phyloP scores from a whole-genome alignment of 129 eudicot genomes.

The Dittrichia graveolens region DNA sequence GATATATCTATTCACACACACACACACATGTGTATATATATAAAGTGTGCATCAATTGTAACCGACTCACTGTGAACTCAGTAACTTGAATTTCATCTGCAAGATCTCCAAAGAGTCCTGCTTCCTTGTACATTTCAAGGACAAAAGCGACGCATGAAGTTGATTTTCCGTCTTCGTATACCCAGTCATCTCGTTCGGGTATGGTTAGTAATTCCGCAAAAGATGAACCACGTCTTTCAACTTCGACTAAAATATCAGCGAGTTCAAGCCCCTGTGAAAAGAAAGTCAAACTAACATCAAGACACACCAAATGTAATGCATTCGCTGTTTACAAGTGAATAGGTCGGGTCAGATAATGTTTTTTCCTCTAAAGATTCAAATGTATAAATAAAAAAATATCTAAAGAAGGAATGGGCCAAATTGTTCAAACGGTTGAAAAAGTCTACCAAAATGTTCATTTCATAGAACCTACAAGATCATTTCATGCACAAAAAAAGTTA shows the following conservation, averaged over 20 bases:
- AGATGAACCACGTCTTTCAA: conserved; percentile 85
- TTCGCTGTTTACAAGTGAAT: background rate
- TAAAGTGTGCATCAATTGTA: background rate
- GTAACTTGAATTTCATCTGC: conserved; percentile 79
- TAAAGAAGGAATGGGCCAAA: background rate
- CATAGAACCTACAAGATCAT: background rate
- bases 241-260: conserved; percentile 87
- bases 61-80: conserved; percentile 83
- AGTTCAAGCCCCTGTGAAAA: conserved; percentile 63
- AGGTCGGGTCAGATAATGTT: background rate
- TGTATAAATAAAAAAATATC: background rate
- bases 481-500: background rate
- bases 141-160: conserved; percentile 90
- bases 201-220: conserved; percentile 71
- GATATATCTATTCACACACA: background rate
- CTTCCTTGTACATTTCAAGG: conserved; percentile 91
- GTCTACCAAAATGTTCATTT: background rate
- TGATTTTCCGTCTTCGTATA: conserved; percentile 81
- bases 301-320: background rate
- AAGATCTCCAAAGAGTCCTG: conserved; percentile 80
- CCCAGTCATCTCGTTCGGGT: conserved; percentile 96
- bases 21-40: background rate
- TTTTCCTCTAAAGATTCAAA: background rate
- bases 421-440: background rate
- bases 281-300: conserved; percentile 30